Evolutionary conservation across 306 rosid species (phyloP).

Genomic region (Vigna radiata): DNA sequence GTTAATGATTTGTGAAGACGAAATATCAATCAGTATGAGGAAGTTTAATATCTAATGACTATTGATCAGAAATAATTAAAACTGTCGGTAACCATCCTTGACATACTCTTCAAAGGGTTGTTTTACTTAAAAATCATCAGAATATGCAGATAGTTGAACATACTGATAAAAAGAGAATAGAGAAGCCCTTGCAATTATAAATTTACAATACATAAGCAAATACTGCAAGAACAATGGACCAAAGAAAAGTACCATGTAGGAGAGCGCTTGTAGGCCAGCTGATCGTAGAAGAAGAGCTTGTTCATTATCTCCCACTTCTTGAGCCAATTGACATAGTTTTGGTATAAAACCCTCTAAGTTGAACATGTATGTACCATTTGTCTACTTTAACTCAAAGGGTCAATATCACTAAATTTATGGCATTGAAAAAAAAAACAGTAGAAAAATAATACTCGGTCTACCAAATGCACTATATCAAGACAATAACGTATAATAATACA

Average conservation of each 20-base stretch:
- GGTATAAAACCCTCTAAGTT: slow-evolving; percentile 95
- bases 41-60: slow-evolving; percentile 27
- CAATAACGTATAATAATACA: slow-evolving; percentile 22
- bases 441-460: slow-evolving; percentile 7
- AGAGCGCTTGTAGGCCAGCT: slow-evolving; percentile 78
- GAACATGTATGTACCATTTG: slow-evolving; percentile 92
- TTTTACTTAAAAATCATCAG: slow-evolving; percentile 21
- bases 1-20: too few species aligned
- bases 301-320: slow-evolving; percentile 76
- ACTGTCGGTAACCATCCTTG: slow-evolving; percentile 31
- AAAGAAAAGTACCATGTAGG: slow-evolving; percentile 69
- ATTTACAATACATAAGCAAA: slow-evolving; percentile 18
- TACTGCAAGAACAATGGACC: slow-evolving; percentile 34
- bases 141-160: slow-evolving; percentile 29
- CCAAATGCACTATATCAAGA: slow-evolving; percentile 36
- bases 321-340: slow-evolving; percentile 95
- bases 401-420: slow-evolving; percentile 52
- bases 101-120: slow-evolving; percentile 24
- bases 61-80: slow-evolving; percentile 16
- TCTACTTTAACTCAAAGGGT: slow-evolving; percentile 68
- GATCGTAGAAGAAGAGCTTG: slow-evolving; percentile 77
- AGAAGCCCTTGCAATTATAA: slow-evolving; percentile 15
- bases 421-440: slow-evolving; percentile 7
- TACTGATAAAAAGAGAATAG: slow-evolving; percentile 33
- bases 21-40: slow-evolving; percentile 18